Evolutionary conservation across 2,329 filamentous ascomycete species (phyloP), one percentile per base, ranked within the genome.

Genomic region (Trichoderma citrinoviride): DNA sequence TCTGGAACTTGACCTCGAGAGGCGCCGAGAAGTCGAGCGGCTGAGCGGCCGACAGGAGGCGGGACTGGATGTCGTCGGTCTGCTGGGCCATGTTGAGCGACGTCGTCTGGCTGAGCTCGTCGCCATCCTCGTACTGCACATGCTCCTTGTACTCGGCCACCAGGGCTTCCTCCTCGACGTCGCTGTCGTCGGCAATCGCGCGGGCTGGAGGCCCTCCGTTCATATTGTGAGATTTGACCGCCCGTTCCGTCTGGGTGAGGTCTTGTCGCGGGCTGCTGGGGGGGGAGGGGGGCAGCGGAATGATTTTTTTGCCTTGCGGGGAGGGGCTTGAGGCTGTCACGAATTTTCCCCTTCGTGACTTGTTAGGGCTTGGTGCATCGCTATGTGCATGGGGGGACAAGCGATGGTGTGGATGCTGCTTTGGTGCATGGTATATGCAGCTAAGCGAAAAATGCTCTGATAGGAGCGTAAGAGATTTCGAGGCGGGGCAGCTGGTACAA

Each of bases 71-170:
- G 76, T 98, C 95, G 79, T 96, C 92, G 76, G 87, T 84, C 79
- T 92, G 90, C 74, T 89, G 88, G 73, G 85, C 87, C 78, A 87
- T 88, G 73, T 83, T 88, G 77, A 90, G 77, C 62, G 87, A 89
- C 75, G 80, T 88, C 72, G 87, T 87, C 77, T 88, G 87, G 77
- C 94, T 93, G 72, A 96, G 81, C 71, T 96, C 79, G 80, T 93
- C 87, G 72, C 89, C 88, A 76, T 93, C 93, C 74, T 96, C 92
- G 75, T 94, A 97, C 77, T 95, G 92, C 72, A 97, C 92, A 80
- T 97, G 94, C 82, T 97, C 92, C 77, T 89, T 90, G 86, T 97
- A 97, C 81, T 98, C 93, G 80, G 93, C 92, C 73, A 93, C 95
- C 71, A 99, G 87, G 73, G 90, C 90, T 82, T 98, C 95, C 85